Evolutionary conservation across 1,284 basidiomycete species (phyloP), one percentile per base, ranked within the genome.

Genomic region (Microbotryomycetes sp.): DNA sequence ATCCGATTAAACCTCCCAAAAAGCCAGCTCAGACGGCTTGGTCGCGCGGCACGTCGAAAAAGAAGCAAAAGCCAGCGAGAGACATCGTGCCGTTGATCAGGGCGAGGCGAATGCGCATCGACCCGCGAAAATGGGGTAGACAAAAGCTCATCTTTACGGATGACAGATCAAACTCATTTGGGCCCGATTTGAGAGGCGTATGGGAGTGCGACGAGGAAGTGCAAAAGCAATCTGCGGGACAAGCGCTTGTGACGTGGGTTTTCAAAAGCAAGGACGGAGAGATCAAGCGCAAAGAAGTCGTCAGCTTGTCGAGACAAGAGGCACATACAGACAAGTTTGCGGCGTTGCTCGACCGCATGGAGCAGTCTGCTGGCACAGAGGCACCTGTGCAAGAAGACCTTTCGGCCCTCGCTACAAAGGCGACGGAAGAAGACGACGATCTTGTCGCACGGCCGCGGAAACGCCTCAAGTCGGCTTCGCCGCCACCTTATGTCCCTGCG

Each of bases 201-300:
- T 69, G 67, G 67, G 67, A 69, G 47, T 69, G 67, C 30, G 57
- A 59, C 18, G 60, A 62, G 16, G 23, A 21, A 13, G 53, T 56
- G 15, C 45, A 49, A 16, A 27, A 27, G 4, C 46, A 35, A 13
- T 46, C 30, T 4, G 57, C 13, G 0, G 45, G 16, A 23, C 26
- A 53, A 50, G 45, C 41, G 2, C 54, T 56, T 5, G 67, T 58
- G 13, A 35, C 30, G 5, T 69, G 67, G 67, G 62, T 65, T 9
- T 69, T 64, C 59, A 64, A 60, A 35, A 55, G 51, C 3, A 35
- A 29, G 16, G 60, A 62, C 26, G 67, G 67, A 2, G 46, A 28
- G 24, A 55, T 64, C n/a, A 61, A 51, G 49, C 35, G 53, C 31
- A 26, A 30, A n/a, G 65, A 69, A 50, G 55, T 51, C 30, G 52